phyloP scores from a whole-genome alignment of 225 moss, liverwort and hornwort genomes.

The Polytrichum commune region DNA sequence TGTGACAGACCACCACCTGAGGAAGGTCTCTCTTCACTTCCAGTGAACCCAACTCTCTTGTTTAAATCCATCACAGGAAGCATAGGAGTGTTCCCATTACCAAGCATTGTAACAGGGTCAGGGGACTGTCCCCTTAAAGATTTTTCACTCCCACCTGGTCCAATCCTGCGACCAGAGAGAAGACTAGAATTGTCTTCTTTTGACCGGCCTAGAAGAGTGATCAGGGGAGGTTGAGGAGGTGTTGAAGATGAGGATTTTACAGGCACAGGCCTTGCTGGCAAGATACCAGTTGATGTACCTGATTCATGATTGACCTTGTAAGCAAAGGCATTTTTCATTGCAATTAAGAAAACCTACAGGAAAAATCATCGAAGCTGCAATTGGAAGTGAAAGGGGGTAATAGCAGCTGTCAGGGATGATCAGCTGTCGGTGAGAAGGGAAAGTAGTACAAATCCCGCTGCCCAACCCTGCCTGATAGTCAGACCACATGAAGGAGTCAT shows the following conservation, averaged over 20 bases:
- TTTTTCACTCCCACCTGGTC: slow-evolving; percentile 45
- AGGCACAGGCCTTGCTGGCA: slow-evolving; percentile 51
- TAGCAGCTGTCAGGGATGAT: too few relatives aligned
- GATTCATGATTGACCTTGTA: slow-evolving; percentile 11
- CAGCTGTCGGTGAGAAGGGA: too few relatives aligned
- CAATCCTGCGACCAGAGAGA: slow-evolving; percentile 55
- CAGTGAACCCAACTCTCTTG: slow-evolving; percentile 47
- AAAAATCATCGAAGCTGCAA: too few relatives aligned
- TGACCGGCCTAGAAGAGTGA: slow-evolving; percentile 45
- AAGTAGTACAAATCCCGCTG: too few relatives aligned
- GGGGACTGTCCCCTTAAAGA: slow-evolving; percentile 49
- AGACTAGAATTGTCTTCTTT: slow-evolving; percentile 75
- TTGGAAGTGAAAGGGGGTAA: too few relatives aligned
- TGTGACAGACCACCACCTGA: slow-evolving; percentile 73
- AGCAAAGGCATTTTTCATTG: background rate
- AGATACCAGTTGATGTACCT: slow-evolving; percentile 50
- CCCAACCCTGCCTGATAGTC: too few relatives aligned
- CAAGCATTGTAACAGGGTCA: slow-evolving; percentile 43
- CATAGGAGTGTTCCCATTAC: slow-evolving; percentile 40
- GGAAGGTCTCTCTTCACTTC: slow-evolving; percentile 68
- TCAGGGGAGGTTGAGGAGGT: slow-evolving; percentile 34
- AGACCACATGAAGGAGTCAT: too few relatives aligned
- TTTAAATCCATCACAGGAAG: slow-evolving; percentile 57
- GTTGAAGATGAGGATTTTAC: slow-evolving; percentile 48
- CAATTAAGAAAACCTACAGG: too few relatives aligned